Conservation (phyloP, 2,329 filamentous ascomycete species). For the Stagonosporopsis chrysanthemi region DNA sequence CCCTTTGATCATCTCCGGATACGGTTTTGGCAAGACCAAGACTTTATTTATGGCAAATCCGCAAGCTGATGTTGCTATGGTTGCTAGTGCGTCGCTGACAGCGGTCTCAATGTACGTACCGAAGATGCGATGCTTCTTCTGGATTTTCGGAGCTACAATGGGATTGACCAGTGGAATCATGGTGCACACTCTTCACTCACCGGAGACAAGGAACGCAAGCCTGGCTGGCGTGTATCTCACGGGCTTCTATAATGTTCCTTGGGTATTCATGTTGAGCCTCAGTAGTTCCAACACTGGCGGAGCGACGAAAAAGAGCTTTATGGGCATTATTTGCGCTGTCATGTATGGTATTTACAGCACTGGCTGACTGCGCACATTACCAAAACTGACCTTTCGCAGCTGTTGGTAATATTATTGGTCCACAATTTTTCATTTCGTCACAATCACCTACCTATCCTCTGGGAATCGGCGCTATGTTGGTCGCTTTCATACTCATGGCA, state of each 20-base stretch:
- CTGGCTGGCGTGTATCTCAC: too few relatives aligned
- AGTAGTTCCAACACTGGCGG: constrained; percentile 5
- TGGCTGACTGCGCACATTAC: too few relatives aligned
- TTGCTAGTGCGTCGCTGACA: neutral
- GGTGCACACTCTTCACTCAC: neutral
- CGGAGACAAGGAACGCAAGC: neutral
- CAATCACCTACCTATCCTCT: constrained; percentile 1
- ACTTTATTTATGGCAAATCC: constrained; percentile 1
- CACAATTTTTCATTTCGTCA: constrained; percentile 8
- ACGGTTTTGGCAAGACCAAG: neutral
- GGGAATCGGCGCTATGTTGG: too few relatives aligned
- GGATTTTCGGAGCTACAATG: constrained; percentile 2
- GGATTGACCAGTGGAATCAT: constrained; percentile 1
- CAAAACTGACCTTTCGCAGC: neutral
- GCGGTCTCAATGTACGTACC: constrained; percentile 1
- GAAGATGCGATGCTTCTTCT: constrained; percentile 5
- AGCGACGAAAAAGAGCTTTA: constrained; percentile 7
- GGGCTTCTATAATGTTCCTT: constrained; percentile 10
- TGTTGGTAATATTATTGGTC: constrained; percentile 3
- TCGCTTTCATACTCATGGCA: too few relatives aligned
- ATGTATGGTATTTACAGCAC: neutral
- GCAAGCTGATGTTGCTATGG: constrained; percentile 2
- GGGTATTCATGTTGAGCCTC: constrained; percentile 4
- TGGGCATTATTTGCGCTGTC: neutral
- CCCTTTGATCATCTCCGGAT: constrained; percentile 4